A percentile compares a stretch with the other conserved stretches of the same genome.
Conservation (phyloP, 805 yeast genomes). For the Kuraishia ogatae region DNA sequence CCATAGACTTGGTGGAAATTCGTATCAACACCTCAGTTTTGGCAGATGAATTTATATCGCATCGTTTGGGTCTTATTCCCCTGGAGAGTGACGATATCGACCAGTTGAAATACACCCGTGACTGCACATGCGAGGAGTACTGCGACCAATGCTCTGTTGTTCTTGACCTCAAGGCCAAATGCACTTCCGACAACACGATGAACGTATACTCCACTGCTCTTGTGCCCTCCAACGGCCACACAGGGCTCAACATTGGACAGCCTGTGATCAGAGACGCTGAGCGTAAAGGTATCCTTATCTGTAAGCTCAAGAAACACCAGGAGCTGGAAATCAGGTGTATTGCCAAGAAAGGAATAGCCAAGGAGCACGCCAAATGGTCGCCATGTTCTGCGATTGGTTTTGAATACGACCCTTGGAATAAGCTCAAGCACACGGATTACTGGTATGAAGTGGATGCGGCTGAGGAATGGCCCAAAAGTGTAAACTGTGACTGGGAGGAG, state of each 20-base stretch:
- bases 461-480: constrained; percentile 88
- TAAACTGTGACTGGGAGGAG: constrained; percentile 93
- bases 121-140: constrained; percentile 96
- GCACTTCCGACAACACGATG: constrained; percentile 82
- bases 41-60: constrained; percentile 95
- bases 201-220: constrained; percentile 85
- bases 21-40: constrained; percentile 88
- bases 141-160: constrained; percentile 93
- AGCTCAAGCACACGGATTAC: constrained; percentile 87
- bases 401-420: constrained; percentile 99
- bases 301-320: constrained; percentile 88
- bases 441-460: constrained; percentile 92
- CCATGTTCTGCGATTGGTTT: constrained; percentile 94
- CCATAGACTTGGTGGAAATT: constrained; percentile 92
- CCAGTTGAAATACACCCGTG: constrained; percentile 78
- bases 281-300: constrained; percentile 79
- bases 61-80: constrained; percentile 89
- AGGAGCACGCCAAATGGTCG: constrained; percentile 98
- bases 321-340: constrained; percentile 84
- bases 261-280: constrained; percentile 79
- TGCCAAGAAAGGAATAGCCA: constrained; percentile 95
- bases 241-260: constrained; percentile 47
- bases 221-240: constrained; percentile 26
- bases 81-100: constrained; percentile 79
- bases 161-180: constrained; percentile 76